These are phyloP conservation scores for Diplodia sapinea DNA, from an alignment of 2,329 filamentous ascomycete genomes.

Conservation along the genomic window DNA sequence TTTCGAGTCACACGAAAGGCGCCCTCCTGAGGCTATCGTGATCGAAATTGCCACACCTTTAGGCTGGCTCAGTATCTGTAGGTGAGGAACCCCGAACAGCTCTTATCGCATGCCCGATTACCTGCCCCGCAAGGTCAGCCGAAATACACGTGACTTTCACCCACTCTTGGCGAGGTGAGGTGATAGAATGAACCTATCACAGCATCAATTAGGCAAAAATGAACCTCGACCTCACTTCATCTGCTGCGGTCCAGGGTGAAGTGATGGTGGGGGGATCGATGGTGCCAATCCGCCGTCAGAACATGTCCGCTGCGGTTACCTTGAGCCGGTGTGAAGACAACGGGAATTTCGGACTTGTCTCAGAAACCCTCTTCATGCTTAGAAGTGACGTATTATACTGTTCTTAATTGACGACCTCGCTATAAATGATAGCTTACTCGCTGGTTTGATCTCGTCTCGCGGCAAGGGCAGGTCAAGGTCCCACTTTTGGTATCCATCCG, in stretches of 20 bases:
- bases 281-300: background rate
- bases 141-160: conserved; percentile 13
- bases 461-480: too few species aligned
- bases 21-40: background rate
- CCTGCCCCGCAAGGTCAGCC: background rate
- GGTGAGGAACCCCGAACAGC: background rate
- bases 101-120: conserved; percentile 16
- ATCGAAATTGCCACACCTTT: background rate
- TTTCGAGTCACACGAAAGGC: background rate
- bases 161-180: conserved; percentile 18
- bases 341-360: too few species aligned
- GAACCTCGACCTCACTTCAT: background rate
- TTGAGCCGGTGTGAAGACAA: too few species aligned
- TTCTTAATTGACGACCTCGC: too few species aligned
- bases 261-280: background rate
- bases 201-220: background rate
- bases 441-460: too few species aligned
- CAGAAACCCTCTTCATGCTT: too few species aligned
- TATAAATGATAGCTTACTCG: too few species aligned
- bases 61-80: background rate
- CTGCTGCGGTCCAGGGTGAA: background rate
- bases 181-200: conserved; percentile 9
- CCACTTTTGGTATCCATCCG: too few species aligned
- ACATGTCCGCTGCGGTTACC: too few species aligned
- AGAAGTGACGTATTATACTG: too few species aligned